Evolutionary conservation across 1,284 basidiomycete species (phyloP).

Genomic region (Ceratobasidium theobromae): DNA sequence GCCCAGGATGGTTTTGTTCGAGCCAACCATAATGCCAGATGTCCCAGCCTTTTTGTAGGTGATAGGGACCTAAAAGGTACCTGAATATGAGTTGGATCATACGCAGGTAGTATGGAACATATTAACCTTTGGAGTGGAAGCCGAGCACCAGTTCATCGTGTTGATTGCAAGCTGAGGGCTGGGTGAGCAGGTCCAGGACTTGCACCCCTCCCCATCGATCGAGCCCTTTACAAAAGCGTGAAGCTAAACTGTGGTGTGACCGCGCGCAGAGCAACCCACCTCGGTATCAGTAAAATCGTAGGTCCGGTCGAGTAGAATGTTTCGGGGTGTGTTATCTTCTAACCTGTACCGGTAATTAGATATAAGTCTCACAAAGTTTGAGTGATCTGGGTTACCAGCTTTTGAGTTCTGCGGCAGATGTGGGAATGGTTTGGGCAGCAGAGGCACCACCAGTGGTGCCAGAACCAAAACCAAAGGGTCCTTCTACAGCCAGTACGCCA

Average conservation of each 20-base stretch:
- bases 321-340: slow-evolving; percentile 40
- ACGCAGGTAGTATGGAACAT: not conserved
- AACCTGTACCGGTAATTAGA: slow-evolving; percentile 37
- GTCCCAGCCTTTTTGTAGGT: slow-evolving; percentile 28
- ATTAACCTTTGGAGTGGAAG: too few relatives aligned
- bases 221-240: not conserved
- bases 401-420: slow-evolving; percentile 40
- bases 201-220: slow-evolving; percentile 32
- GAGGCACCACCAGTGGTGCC: too few relatives aligned
- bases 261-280: not conserved
- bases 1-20: slow-evolving; percentile 41
- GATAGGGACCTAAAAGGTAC: not conserved
- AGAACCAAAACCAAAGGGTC: too few relatives aligned
- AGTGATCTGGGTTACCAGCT: too few relatives aligned
- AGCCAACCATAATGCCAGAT: slow-evolving; percentile 37
- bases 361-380: not conserved
- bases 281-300: slow-evolving; percentile 42
- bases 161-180: slow-evolving; percentile 44
- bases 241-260: not conserved
- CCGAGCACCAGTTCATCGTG: slow-evolving; percentile 13
- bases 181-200: slow-evolving; percentile 41
- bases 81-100: not conserved
- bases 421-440: slow-evolving; percentile 40
- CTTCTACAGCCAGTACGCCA: too few relatives aligned
- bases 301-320: slow-evolving; percentile 42